Evolutionary conservation across 352 stramenopile genomes (phyloP), one percentile per base, ranked within the genome.

Genomic region (Globisporangium canariense): DNA sequence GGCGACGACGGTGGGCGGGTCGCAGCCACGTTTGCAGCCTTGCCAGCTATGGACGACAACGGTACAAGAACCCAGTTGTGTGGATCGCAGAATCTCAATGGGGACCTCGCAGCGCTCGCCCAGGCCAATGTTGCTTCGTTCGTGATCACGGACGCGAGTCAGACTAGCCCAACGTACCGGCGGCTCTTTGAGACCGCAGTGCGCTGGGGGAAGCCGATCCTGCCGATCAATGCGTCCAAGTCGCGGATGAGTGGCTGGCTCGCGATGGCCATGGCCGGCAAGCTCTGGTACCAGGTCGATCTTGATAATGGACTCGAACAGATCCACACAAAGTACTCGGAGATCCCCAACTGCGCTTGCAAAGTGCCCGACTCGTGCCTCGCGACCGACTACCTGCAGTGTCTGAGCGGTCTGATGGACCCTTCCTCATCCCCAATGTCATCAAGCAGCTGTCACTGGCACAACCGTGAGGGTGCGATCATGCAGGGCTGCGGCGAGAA

Each of bases 261-360:
- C 7, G 64, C 66, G 14, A 45, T 85, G n/a, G 73, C 64, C 1
- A 81, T 85, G 72, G 76, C 74, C 6, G 78, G 78, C n/a, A 65
- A 75, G 5, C 72, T 88, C 4, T 87, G 78, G 78, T 87, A 87
- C 54, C 70, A 84, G 55, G 74, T 85, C 3, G 73, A 78, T 22
- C 53, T 65, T 6, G 58, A 60, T 10, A 51, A 66, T 30, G 28
- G 13, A 40, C 61, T 88, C 16, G 67, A 78, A 4, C 62, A 75
- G 36, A 60, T 86, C 16, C 58, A 71, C 20, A 74, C 69, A 2
- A 66, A 67, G 38, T 88, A 88, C 62, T 64, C 71, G 0, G 40
- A 79, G 2, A 71, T 88, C 8, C 66, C 69, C 2, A 68, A 70
- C 8, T 82, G 77, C 47, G 67, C 74, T 4, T 86, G 77, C 58